phyloP scores from a whole-genome alignment of 2,329 filamentous ascomycete genomes.

The Diaporthe sp. region DNA sequence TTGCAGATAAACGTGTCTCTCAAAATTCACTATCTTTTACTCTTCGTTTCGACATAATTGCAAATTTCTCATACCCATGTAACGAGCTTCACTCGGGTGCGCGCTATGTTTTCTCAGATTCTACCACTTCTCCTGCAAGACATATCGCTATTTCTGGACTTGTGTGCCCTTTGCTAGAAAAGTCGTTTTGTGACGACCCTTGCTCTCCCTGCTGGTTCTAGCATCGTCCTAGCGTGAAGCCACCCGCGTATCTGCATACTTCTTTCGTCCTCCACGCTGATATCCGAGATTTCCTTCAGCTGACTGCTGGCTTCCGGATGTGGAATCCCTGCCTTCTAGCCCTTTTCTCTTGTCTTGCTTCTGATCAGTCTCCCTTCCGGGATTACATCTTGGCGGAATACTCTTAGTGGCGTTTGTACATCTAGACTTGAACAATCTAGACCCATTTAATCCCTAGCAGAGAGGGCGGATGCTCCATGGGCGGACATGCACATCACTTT shows the following conservation, averaged over 20 bases:
- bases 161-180: not conserved
- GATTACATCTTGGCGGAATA: not conserved
- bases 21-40: not conserved
- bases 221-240: not conserved
- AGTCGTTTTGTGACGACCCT: conserved; percentile 1
- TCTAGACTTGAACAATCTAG: not conserved
- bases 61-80: not conserved
- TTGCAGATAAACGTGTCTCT: not conserved
- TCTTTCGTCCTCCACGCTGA: not conserved
- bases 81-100: not conserved
- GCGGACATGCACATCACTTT: not conserved
- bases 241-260: not conserved
- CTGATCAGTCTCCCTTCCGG: not conserved
- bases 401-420: not conserved
- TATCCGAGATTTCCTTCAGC: conserved; percentile 24
- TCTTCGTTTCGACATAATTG: not conserved
- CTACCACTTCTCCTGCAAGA: not conserved
- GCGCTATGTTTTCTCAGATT: not conserved
- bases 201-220: not conserved
- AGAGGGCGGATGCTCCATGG: not conserved
- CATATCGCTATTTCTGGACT: not conserved
- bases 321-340: not conserved
- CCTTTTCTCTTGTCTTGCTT: conserved; percentile 4
- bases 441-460: not conserved
- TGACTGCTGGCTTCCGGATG: conserved; percentile 26